These are phyloP conservation scores for Xylaria sp. DNA, from an alignment of 2,329 filamentous ascomycete species.

Conservation along the genomic window DNA sequence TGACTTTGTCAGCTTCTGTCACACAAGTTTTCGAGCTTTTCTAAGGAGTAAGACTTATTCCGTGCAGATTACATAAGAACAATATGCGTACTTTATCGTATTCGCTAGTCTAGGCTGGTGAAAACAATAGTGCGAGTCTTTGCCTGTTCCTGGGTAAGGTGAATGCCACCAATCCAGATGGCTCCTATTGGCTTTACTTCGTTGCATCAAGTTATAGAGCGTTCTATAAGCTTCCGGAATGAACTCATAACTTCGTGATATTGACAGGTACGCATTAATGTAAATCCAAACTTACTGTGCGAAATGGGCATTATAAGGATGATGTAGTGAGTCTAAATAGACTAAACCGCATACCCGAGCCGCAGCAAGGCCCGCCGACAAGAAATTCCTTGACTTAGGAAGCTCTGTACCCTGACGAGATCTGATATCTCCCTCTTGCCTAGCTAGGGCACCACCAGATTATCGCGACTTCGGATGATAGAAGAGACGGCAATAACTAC, in stretches of 20 bases:
- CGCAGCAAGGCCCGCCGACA: not conserved
- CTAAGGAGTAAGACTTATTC: not conserved
- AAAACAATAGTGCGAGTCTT: not conserved
- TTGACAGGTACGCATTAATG: not conserved
- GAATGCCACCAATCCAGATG: no score
- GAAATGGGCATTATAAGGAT: not conserved
- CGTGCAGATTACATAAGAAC: not conserved
- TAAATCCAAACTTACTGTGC: not conserved
- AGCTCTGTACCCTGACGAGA: not conserved
- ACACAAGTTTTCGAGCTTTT: not conserved
- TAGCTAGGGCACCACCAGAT: not conserved
- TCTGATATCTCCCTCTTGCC: not conserved
- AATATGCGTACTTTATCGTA: slow-evolving; percentile 1
- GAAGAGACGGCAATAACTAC: no score
- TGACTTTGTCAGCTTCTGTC: not conserved
- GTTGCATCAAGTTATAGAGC: not conserved
- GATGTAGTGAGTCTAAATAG: not conserved
- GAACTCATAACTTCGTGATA: not conserved
- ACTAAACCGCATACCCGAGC: not conserved
- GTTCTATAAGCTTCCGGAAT: not conserved
- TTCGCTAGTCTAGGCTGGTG: slow-evolving; percentile 15
- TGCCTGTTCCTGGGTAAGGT: not conserved
- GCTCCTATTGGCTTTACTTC: not conserved
- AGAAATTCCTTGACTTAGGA: not conserved
- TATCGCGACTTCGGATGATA: not conserved